A percentile compares a stretch with the other conserved stretches of the same genome.
These are phyloP conservation scores for Warburgia ugandensis DNA, from an alignment of 164 flowering plant genomes.

Conservation along the genomic window DNA sequence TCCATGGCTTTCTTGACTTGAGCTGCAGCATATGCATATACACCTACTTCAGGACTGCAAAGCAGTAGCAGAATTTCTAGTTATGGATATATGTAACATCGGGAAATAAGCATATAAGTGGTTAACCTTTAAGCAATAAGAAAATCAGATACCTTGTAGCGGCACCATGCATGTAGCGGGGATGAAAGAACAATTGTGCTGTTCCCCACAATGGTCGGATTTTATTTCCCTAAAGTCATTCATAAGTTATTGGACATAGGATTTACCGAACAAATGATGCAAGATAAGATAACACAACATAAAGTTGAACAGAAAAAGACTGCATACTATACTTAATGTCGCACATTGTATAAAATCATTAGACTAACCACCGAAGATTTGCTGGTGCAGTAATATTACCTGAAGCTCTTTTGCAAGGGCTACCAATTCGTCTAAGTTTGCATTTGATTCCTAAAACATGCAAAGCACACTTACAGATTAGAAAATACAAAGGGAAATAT, in stretches of 20 bases:
- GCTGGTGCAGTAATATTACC: slow-evolving; percentile 32
- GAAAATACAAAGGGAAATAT: too few species aligned
- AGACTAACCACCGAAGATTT: too few species aligned
- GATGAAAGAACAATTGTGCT: slow-evolving; percentile 89
- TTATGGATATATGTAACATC: background rate
- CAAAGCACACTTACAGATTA: background rate
- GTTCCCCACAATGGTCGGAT: slow-evolving; percentile 92
- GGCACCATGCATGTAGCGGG: slow-evolving; percentile 97
- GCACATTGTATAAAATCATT: too few species aligned
- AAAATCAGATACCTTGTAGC: slow-evolving; percentile 70
- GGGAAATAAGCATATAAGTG: background rate
- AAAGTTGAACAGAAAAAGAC: too few species aligned
- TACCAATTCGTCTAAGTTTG: slow-evolving; percentile 87
- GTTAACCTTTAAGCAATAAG: background rate
- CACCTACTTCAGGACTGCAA: slow-evolving; percentile 77
- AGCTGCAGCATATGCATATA: slow-evolving; percentile 91
- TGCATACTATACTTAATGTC: too few species aligned
- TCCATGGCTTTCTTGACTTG: slow-evolving; percentile 99
- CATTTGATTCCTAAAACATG: slow-evolving; percentile 65
- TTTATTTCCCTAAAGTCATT: slow-evolving; percentile 47
- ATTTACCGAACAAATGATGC: too few species aligned
- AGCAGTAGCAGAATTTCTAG: background rate
- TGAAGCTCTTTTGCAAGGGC: slow-evolving; percentile 94
- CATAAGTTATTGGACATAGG: too few species aligned
- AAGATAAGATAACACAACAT: too few species aligned